Base-by-base conservation (phyloP, 2,329 filamentous ascomycete genomes). In the Trichoderma citrinoviride region DNA sequence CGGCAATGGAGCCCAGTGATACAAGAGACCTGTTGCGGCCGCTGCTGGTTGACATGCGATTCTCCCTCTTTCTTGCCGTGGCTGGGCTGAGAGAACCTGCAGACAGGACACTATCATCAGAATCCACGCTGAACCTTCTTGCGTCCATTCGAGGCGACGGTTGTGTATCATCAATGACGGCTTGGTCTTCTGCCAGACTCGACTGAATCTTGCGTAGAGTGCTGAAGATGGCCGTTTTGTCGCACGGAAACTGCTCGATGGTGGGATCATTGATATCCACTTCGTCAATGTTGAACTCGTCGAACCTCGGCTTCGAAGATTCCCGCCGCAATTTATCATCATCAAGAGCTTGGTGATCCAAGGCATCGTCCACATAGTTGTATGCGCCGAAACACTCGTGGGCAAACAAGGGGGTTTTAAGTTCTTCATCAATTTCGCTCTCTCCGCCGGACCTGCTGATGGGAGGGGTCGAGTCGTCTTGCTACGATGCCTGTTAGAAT, bases 211-310 rank as follows among this genome's bases (percentile, higher is more conserved):
- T 79, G 7, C 80, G 78, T 15, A 84, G 74, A 1, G 79, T 75
- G 54, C 79, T 76, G 14, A 83, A 71, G 56, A 84, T 81, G 6
- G 78, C 79, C 0, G 75, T 73, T 17, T 76, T 75, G 57, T 79
- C 78, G 1, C 77, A 81, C 2, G 82, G 82, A 67, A 84, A 83
- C 19, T 71, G 74, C 66, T 83, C 82, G 8, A 84, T 71, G 0
- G 78, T 82, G 1, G 82, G 81, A 56, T 84, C 82, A 53, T 79
- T 76, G 2, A 79, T 66, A 54, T 83, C 81, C 27, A 72, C 52
- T 10, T 71, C 53, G 7, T 65, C 46, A 21, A 55, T 17, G 43
- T 41, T 23, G n/a, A 65, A 65, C 7, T 65, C 65, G 25, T 50
- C 70, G 54, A 50, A 62, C 56, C 64, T 72, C 65, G 67, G 68